Conservation (phyloP, 2,329 filamentous ascomycete genomes). For the Aspergillus phoenicis region DNA sequence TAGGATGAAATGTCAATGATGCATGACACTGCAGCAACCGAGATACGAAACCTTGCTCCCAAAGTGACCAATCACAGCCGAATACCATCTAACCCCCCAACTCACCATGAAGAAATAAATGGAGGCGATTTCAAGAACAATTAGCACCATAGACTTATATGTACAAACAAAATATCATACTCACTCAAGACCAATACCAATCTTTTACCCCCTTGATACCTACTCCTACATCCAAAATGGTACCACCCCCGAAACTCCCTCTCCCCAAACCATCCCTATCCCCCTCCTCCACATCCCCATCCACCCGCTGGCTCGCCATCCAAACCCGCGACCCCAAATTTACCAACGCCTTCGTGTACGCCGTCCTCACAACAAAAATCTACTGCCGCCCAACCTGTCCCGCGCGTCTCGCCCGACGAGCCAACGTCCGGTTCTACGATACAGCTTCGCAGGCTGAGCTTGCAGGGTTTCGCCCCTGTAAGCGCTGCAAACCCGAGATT, state of each 20-base stretch:
- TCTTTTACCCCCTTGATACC: too few species aligned
- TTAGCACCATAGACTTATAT: too few species aligned
- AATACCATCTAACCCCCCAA: neutral
- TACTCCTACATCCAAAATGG: conserved; percentile 7
- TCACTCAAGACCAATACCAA: too few species aligned
- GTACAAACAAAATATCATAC: too few species aligned
- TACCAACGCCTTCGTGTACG: conserved; percentile 57
- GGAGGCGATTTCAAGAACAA: neutral
- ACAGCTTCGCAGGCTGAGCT: conserved; percentile 50
- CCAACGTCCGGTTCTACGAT: conserved; percentile 59
- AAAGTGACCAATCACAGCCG: conserved; percentile 40
- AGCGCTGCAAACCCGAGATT: conserved; percentile 54
- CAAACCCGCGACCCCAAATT: conserved; percentile 44
- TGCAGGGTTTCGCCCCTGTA: conserved; percentile 58
- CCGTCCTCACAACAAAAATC: conserved; percentile 58
- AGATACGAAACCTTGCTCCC: conserved; percentile 26
- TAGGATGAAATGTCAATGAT: neutral
- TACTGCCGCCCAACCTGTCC: conserved; percentile 60
- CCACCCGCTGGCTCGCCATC: conserved; percentile 49
- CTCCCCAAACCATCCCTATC: conserved; percentile 10
- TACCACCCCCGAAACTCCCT: too few species aligned
- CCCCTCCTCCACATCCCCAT: conserved; percentile 13
- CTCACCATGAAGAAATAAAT: neutral
- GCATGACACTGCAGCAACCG: neutral
- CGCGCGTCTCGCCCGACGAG: conserved; percentile 60